Evolutionary conservation across 495 filamentous ascomycete genomes (phyloP).

Genomic region (Annulohypoxylon maeteangense): DNA sequence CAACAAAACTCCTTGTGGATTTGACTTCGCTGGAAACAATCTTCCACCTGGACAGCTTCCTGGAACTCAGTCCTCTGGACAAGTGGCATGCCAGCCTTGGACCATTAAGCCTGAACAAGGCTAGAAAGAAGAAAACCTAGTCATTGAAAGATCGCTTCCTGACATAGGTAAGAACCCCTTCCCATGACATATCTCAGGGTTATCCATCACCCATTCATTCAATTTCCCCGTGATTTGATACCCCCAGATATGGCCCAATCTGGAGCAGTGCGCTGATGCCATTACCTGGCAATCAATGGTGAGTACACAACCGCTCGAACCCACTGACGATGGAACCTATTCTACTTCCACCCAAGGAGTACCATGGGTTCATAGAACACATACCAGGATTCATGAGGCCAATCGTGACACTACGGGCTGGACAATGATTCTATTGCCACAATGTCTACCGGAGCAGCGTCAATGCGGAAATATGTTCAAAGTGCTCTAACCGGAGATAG

Average conservation of each 20-base stretch:
- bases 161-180: constrained; percentile 33
- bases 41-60: constrained; percentile 3
- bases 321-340: constrained; percentile 13
- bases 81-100: constrained; percentile 41
- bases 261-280: constrained; percentile 7
- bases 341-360: constrained; percentile 6
- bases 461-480: constrained; percentile 3
- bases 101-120: constrained; percentile 30
- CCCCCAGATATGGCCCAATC: constrained; percentile 15
- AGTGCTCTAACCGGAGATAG: neutral
- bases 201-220: constrained; percentile 7
- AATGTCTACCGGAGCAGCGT: neutral
- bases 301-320: constrained; percentile 15
- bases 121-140: constrained; percentile 8
- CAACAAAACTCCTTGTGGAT: constrained; percentile 19
- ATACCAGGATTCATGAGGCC: constrained; percentile 6
- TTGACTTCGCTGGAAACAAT: constrained; percentile 22
- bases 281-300: constrained; percentile 2
- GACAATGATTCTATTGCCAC: constrained; percentile 7
- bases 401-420: constrained; percentile 36
- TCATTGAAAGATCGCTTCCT: constrained; percentile 24
- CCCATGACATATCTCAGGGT: constrained; percentile 25
- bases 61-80: constrained; percentile 23
- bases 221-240: constrained; percentile 25
- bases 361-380: constrained; percentile 14